Evolutionary conservation across 2,329 filamentous ascomycete genomes (phyloP).

Genomic region (Ascochyta clinopodiicola): DNA sequence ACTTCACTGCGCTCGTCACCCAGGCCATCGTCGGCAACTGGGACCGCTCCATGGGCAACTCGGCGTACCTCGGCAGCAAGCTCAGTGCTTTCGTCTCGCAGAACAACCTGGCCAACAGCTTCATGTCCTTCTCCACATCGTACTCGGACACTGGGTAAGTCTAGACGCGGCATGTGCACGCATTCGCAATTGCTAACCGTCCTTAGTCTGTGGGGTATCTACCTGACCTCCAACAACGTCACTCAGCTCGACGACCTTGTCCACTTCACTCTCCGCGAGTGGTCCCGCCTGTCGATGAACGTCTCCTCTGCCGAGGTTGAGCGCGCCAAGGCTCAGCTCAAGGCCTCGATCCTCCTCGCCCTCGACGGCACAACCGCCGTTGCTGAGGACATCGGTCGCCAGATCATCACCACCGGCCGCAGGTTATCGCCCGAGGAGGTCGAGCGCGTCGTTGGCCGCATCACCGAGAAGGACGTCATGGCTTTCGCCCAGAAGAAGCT

Average conservation of each 20-base stretch:
- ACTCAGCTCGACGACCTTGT: constrained; percentile 91
- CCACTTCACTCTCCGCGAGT: constrained; percentile 98
- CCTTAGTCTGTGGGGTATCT: constrained; percentile 96
- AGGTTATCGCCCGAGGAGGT: constrained; percentile 92
- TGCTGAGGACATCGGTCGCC: constrained; percentile 97
- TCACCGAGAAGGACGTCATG: constrained; percentile 97
- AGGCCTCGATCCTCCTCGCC: constrained; percentile 95
- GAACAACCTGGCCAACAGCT: constrained; percentile 97
- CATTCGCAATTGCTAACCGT: constrained; percentile 35
- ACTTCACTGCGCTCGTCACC: constrained; percentile 96
- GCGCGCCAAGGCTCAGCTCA: constrained; percentile 98
- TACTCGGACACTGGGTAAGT: constrained; percentile 98
- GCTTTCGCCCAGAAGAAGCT: constrained; percentile 92
- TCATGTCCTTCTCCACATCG: constrained; percentile 99
- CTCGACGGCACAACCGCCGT: constrained; percentile 97
- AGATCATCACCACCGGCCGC: constrained; percentile 96
- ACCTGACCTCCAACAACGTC: constrained; percentile 90
- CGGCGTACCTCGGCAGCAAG: constrained; percentile 96
- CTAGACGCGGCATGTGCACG: neutral
- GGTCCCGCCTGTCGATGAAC: constrained; percentile 90
- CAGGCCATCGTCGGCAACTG: constrained; percentile 99
- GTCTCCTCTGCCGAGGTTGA: constrained; percentile 91
- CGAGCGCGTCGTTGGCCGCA: constrained; percentile 85
- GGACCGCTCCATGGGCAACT: constrained; percentile 98
- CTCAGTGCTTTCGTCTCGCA: constrained; percentile 94